A percentile compares a stretch with the other conserved stretches of the same genome.
Conservation (phyloP, 768 basidiomycete genomes). For the Austroboletus festivus region DNA sequence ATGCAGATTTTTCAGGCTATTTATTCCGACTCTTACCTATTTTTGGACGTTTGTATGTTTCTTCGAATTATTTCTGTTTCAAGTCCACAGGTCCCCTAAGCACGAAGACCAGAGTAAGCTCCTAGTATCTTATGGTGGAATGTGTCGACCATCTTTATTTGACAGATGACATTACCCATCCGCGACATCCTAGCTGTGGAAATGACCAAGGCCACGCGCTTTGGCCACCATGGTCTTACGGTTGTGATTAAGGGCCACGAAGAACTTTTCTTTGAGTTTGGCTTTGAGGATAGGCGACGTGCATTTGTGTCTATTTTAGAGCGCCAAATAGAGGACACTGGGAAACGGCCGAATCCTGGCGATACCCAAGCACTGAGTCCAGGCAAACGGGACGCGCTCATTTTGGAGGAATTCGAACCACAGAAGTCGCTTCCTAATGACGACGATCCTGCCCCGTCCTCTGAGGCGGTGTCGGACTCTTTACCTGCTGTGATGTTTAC, state of each 20-base stretch:
- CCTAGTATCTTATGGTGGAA: background rate
- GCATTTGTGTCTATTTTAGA: slow-evolving; percentile 75
- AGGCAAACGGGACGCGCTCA: slow-evolving; percentile 68
- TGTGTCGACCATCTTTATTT: slow-evolving; percentile 3
- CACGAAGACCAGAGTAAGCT: slow-evolving; percentile 73
- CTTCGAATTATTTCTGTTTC: slow-evolving; percentile 93
- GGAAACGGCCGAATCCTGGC: slow-evolving; percentile 44
- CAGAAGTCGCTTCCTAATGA: slow-evolving; percentile 34
- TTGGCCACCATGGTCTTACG: slow-evolving; percentile 86
- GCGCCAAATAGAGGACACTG: slow-evolving; percentile 73
- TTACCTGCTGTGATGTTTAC: slow-evolving; percentile 94
- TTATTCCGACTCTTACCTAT: slow-evolving; percentile 88
- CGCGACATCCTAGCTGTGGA: slow-evolving; percentile 83
- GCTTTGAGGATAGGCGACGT: slow-evolving; percentile 72
- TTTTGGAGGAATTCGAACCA: slow-evolving; percentile 82
- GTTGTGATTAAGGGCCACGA: slow-evolving; percentile 94
- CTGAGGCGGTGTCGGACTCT: slow-evolving; percentile 63
- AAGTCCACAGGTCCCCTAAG: slow-evolving; percentile 81
- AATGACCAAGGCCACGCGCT: slow-evolving; percentile 81
- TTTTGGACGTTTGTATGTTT: slow-evolving; percentile 84
- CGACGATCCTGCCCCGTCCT: slow-evolving; percentile 43
- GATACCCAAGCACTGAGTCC: slow-evolving; percentile 43
- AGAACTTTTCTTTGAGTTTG: slow-evolving; percentile 96
- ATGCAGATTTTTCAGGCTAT: slow-evolving; percentile 86
- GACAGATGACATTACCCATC: slow-evolving; percentile 92